phyloP scores from a whole-genome alignment of 2,329 filamentous ascomycete species.

The Aspergillus neoniger region DNA sequence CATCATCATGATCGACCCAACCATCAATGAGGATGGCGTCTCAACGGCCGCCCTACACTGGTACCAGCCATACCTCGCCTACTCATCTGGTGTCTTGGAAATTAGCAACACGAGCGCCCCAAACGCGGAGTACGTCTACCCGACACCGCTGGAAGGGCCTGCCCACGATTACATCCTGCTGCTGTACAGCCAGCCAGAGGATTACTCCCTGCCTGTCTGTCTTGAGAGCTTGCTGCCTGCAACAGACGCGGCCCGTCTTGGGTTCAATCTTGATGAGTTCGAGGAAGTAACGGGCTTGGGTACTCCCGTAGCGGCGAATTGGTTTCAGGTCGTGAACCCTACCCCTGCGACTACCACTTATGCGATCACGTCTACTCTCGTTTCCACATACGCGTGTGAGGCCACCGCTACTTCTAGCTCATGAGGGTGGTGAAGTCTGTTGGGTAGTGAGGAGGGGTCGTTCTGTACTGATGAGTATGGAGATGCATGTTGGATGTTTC shows the following conservation, averaged over 20 bases:
- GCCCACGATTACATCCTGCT: background rate
- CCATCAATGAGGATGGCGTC: background rate
- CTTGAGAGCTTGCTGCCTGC: background rate
- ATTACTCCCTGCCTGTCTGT: background rate
- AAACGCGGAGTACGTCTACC: background rate
- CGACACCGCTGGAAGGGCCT: background rate
- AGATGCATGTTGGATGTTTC: background rate
- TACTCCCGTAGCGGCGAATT: background rate
- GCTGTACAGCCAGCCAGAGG: background rate
- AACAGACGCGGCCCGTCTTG: background rate
- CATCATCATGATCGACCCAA: background rate
- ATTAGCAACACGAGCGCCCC: background rate
- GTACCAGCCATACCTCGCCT: background rate
- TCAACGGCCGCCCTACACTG: background rate
- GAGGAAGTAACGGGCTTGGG: background rate
- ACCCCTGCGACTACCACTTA: background rate
- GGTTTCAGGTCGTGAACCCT: background rate
- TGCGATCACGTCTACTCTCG: background rate
- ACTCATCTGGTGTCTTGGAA: background rate
- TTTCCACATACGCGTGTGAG: background rate
- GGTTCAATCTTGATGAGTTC: background rate
- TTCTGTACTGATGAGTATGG: background rate
- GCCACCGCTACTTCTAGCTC: background rate
- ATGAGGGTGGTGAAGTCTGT: background rate
- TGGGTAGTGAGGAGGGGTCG: background rate